phyloP scores from a whole-genome alignment of 2,329 filamentous ascomycete species.

The Zymoseptoria brevis region DNA sequence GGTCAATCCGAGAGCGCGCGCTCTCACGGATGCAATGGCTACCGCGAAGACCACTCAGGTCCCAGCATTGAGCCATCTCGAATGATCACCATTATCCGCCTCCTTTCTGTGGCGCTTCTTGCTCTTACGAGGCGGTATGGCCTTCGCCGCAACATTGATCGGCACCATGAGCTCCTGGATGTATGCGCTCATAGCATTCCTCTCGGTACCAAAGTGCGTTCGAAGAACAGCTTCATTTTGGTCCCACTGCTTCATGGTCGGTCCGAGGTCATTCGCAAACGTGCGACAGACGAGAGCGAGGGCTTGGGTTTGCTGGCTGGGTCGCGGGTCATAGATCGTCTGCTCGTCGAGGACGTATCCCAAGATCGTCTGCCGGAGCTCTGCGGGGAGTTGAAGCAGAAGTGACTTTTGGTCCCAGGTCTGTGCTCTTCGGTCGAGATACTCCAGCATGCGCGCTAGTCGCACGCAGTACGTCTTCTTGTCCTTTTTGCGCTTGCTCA shows the following conservation, averaged over 20 bases:
- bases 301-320: conserved; percentile 1
- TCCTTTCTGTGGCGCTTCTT: not conserved
- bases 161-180: not conserved
- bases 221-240: not conserved
- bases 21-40: not conserved
- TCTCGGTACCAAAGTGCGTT: not conserved
- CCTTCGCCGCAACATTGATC: not conserved
- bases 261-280: conserved; percentile 5
- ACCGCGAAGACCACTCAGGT: not conserved
- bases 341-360: conserved; percentile 8
- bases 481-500: not conserved
- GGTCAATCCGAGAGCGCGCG: no score
- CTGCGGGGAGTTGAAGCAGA: conserved; percentile 8
- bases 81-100: not conserved
- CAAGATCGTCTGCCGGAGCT: conserved; percentile 10
- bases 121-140: not conserved
- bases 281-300: conserved; percentile 8
- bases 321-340: conserved; percentile 5
- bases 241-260: conserved; percentile 7
- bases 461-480: conserved; percentile 7
- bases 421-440: conserved; percentile 5
- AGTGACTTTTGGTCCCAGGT: not conserved
- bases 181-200: not conserved
- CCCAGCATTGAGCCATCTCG: not conserved
- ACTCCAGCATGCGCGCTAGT: conserved; percentile 7